Conservation (phyloP, 306 rosid genomes). For the Pterocarpus macrocarpus region DNA sequence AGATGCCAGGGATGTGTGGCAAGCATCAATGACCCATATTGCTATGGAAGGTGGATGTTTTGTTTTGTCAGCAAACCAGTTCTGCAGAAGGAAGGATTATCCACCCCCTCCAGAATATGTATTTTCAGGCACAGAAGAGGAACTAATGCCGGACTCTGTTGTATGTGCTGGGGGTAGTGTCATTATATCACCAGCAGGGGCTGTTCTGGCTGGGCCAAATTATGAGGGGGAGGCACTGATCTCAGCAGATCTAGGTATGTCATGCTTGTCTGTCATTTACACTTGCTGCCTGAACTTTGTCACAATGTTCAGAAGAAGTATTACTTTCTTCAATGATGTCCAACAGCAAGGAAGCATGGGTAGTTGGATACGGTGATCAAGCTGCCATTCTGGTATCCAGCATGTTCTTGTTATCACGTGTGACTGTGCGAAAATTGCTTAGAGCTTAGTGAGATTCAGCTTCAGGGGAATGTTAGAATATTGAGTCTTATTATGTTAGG, state of each 20-base stretch:
- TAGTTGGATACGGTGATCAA: neutral
- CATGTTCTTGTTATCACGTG: neutral
- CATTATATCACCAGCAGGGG: constrained; percentile 90
- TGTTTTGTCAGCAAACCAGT: constrained; percentile 88
- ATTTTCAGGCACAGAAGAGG: constrained; percentile 74
- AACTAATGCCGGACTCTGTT: constrained; percentile 81
- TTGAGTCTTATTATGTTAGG: neutral
- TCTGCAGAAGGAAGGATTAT: constrained; percentile 89
- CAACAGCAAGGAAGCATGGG: neutral
- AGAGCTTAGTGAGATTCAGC: neutral
- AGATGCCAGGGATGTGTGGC: constrained; percentile 85
- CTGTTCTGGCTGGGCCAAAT: constrained; percentile 90
- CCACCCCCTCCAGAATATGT: constrained; percentile 89
- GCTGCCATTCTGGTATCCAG: neutral
- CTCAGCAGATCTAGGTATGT: constrained; percentile 89
- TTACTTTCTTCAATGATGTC: constrained; percentile 27
- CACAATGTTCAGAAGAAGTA: neutral
- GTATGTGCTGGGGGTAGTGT: constrained; percentile 97
- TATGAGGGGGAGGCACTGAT: constrained; percentile 91
- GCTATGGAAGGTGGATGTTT: constrained; percentile 96
- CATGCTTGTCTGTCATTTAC: constrained; percentile 29
- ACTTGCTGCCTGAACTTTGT: constrained; percentile 11
- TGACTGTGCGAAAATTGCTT: neutral
- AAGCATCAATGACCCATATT: constrained; percentile 91
- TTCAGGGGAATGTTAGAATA: neutral